These are phyloP conservation scores for Acanthamoeba culbertsoni DNA, from an alignment of 208 protist species.

Conservation along the genomic window DNA sequence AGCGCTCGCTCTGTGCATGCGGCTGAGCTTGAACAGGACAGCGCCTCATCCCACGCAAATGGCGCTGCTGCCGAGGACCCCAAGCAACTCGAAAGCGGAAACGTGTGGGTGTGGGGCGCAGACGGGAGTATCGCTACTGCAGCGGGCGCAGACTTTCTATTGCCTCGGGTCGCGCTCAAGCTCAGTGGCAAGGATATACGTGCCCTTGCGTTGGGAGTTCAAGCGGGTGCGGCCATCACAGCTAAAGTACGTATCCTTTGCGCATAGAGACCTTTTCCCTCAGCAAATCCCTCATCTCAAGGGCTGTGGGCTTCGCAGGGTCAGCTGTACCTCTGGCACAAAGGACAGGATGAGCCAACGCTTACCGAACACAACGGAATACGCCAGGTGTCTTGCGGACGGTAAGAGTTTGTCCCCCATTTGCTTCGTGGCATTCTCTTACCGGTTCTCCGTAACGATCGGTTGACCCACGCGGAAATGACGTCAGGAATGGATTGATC, in stretches of 20 bases:
- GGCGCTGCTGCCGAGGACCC: not conserved
- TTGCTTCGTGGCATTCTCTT: not conserved
- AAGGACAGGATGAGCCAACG: not conserved
- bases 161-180: not conserved
- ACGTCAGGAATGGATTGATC: not conserved
- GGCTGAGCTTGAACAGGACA: not conserved
- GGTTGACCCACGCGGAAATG: too few species aligned
- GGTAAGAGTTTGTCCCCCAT: not conserved
- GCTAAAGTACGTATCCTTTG: not conserved
- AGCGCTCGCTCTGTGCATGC: not conserved
- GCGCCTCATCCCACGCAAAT: not conserved
- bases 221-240: not conserved
- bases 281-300: not conserved
- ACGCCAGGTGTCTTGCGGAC: not conserved
- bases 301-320: not conserved
- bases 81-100: not conserved
- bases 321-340: not conserved
- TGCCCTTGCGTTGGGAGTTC: not conserved
- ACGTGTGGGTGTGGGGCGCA: conserved; percentile 18
- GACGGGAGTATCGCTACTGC: not conserved
- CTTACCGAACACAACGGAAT: not conserved
- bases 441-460: too few species aligned
- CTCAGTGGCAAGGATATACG: not conserved
- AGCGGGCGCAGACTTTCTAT: not conserved
- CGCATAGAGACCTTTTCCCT: not conserved